phyloP scores from a whole-genome alignment of 2,329 filamentous ascomycete genomes.

The Monosporascus ibericus region DNA sequence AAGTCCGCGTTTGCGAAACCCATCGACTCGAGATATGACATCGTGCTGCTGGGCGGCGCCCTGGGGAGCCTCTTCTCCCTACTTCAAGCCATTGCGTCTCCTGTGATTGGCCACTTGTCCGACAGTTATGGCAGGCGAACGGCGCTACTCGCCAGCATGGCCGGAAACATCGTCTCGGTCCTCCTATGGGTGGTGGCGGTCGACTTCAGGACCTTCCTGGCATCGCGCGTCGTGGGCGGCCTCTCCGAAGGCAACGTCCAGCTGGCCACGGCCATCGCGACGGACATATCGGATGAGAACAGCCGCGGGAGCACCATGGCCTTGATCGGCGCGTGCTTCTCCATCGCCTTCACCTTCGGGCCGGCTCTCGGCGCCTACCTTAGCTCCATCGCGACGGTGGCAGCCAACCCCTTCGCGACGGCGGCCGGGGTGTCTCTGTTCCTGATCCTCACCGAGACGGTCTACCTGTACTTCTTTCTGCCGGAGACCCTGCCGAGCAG shows the following conservation, averaged over 20 bases:
- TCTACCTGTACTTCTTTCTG: constrained; percentile 77
- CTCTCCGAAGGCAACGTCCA: constrained; percentile 96
- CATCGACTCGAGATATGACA: constrained; percentile 95
- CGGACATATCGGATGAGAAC: constrained; percentile 84
- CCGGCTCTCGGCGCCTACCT: constrained; percentile 86
- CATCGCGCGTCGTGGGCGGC: constrained; percentile 87
- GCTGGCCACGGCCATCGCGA: constrained; percentile 90
- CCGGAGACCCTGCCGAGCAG: constrained; percentile 77
- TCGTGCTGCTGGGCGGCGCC: constrained; percentile 88
- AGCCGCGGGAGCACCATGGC: constrained; percentile 91
- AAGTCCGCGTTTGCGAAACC: constrained; percentile 88
- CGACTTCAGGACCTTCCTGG: constrained; percentile 92
- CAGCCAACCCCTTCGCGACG: constrained; percentile 87
- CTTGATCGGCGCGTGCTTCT: constrained; percentile 92
- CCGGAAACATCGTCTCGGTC: constrained; percentile 86
- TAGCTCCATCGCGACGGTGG: constrained; percentile 68
- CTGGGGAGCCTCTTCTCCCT: constrained; percentile 88
- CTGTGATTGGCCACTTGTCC: constrained; percentile 81
- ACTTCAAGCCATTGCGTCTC: constrained; percentile 86
- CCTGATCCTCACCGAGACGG: constrained; percentile 78
- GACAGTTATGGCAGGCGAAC: constrained; percentile 83
- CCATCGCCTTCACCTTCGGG: constrained; percentile 93
- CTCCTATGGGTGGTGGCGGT: constrained; percentile 89
- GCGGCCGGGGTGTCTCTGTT: constrained; percentile 83
- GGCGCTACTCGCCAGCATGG: constrained; percentile 86